phyloP scores from a whole-genome alignment of 768 basidiomycete genomes.

The Clitopilus hobsonii region DNA sequence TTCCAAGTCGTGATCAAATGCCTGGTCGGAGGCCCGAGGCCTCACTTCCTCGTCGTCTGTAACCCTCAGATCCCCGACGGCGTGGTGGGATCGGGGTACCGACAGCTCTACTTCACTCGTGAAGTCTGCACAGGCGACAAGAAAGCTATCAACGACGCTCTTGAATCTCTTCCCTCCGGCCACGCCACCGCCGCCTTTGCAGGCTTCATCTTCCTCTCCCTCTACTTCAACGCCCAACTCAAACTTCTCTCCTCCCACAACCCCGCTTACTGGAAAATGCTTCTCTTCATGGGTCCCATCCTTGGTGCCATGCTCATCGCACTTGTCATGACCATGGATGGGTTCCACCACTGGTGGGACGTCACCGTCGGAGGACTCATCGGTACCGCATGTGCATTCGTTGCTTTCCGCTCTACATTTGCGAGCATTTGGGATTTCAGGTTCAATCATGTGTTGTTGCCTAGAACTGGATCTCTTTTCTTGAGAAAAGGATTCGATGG shows the following conservation, averaged over 20 bases:
- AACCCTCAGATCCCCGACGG: conserved; percentile 33
- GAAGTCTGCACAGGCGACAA: conserved; percentile 46
- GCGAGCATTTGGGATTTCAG: conserved; percentile 51
- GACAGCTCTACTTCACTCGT: not conserved
- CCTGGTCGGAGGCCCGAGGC: conserved; percentile 46
- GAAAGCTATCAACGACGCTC: conserved; percentile 50
- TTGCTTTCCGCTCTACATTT: conserved; percentile 53
- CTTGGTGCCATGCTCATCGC: conserved; percentile 54
- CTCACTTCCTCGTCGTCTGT: conserved; percentile 51
- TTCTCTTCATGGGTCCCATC: conserved; percentile 51
- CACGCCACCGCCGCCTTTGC: conserved; percentile 58
- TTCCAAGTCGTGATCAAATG: conserved; percentile 52
- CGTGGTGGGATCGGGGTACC: conserved; percentile 26
- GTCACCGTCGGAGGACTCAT: conserved; percentile 48
- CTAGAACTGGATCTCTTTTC: conserved; percentile 42
- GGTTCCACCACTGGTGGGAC: conserved; percentile 58
- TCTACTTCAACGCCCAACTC: conserved; percentile 51
- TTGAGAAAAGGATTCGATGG: conserved; percentile 25
- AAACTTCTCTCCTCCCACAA: conserved; percentile 58
- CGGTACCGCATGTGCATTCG: conserved; percentile 41
- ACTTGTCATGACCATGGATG: conserved; percentile 52
- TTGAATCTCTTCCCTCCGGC: conserved; percentile 54
- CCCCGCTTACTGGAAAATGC: conserved; percentile 61
- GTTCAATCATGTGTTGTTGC: conserved; percentile 56
- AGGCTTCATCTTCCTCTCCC: conserved; percentile 41